Evolutionary conservation across 2,329 filamentous ascomycete species (phyloP), one percentile per base, ranked within the genome.

Genomic region (Geoglossum cookeanum): DNA sequence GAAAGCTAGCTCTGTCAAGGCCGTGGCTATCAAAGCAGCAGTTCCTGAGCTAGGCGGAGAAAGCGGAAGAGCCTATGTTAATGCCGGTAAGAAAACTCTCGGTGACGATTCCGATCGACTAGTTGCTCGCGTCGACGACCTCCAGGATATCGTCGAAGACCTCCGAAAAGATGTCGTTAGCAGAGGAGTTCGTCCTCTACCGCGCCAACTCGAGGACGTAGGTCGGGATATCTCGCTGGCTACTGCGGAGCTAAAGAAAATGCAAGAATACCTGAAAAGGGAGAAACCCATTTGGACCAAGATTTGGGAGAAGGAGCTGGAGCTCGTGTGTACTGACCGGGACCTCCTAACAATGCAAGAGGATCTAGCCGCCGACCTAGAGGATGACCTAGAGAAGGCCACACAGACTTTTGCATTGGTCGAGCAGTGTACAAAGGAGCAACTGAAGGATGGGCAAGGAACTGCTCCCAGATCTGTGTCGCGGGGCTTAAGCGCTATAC

Each of bases 201-300:
- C 91, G 4, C 81, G 90, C 59, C 90, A 96, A 72, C 80, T 98
- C 51, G 92, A 97, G 70, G 75, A 75, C 42, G 90, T 96, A 22
- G 84, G 85, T 62, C 94, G 92, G 70, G 91, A 97, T 64, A 89
- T 98, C 61, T 81, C 83, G 54, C 72, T 76, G 57, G 82, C 92
- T 35, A 85, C 83, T 54, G 84, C 88, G 66, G 90, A 96, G 66
- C 80, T 98, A 61, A 92, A 87, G 77, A 90, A 87, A 72, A 84
- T 98, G 78, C 87, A 95, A 67, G 90, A 95, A 15, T 94, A 86
- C 73, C 79, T 98, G 72, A 84, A 83, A 64, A 80, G 81, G 52
- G 92, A 98, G 77, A 95, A 95, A 70, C 92, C 92, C 0, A 76
- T 96, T 58, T 98, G 92, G 91, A 96, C 89, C 57, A 96, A 96